A percentile compares a stretch with the other conserved stretches of the same genome.
Conservation (phyloP, 768 basidiomycete species). For the Suillus lakei region DNA sequence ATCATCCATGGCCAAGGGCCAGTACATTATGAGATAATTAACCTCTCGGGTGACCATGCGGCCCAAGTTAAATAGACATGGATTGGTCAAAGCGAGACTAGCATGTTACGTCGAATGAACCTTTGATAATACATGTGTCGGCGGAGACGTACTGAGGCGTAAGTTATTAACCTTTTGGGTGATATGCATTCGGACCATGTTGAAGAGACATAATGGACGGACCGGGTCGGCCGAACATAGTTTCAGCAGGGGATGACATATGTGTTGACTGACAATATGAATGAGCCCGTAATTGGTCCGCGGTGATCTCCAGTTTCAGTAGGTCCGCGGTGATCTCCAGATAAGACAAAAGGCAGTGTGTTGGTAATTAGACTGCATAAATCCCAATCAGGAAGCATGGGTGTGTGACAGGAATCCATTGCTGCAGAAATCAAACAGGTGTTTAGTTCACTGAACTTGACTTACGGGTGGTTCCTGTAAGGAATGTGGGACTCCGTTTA, state of each 20-base stretch:
- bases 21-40: constrained; percentile 20
- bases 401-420: background rate
- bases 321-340: background rate
- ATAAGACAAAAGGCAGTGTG: background rate
- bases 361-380: background rate
- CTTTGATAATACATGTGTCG: background rate
- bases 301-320: background rate
- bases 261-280: background rate
- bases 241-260: background rate
- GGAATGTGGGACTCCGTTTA: background rate
- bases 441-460: background rate
- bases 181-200: background rate
- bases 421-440: background rate
- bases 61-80: background rate
- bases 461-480: background rate
- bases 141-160: background rate
- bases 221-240: background rate
- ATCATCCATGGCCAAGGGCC: background rate
- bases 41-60: background rate
- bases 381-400: background rate
- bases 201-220: background rate
- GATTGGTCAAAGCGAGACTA: background rate
- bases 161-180: background rate
- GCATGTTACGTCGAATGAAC: too few species aligned
- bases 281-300: background rate